Conservation (phyloP, 768 basidiomycete genomes). For the Mycena capillaripes region DNA sequence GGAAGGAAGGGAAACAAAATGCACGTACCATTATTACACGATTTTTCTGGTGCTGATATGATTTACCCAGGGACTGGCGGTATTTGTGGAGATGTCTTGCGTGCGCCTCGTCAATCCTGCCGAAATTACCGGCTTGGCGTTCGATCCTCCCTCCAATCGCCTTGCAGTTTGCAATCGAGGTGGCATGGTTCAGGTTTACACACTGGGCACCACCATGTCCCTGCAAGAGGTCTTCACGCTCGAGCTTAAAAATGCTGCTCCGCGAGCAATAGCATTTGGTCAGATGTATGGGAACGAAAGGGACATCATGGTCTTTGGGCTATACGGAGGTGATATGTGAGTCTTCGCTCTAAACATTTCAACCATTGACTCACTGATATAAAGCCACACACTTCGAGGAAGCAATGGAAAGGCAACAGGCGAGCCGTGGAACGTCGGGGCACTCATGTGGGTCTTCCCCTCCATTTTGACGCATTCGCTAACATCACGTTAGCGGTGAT, state of each 20-base stretch:
- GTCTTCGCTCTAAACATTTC: slow-evolving; percentile 14
- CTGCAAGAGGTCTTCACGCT: slow-evolving; percentile 35
- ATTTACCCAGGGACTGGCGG: slow-evolving; percentile 10
- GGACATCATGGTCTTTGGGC: slow-evolving; percentile 36
- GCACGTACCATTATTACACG: slow-evolving; percentile 22
- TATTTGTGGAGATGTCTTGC: slow-evolving; percentile 23
- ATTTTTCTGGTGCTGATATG: slow-evolving; percentile 3
- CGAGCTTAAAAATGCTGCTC: slow-evolving; percentile 27
- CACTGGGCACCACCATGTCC: slow-evolving; percentile 29
- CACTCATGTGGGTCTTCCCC: slow-evolving; percentile 35
- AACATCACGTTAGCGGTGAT: slow-evolving; percentile 24
- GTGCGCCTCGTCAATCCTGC: slow-evolving; percentile 7
- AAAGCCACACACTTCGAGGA: slow-evolving; percentile 35
- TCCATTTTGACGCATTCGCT: slow-evolving; percentile 3
- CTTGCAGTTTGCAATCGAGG: slow-evolving; percentile 36
- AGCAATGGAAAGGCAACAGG: slow-evolving; percentile 24
- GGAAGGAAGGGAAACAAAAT: slow-evolving; percentile 27
- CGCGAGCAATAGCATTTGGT: slow-evolving; percentile 39
- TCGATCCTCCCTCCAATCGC: slow-evolving; percentile 35
- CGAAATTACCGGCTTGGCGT: slow-evolving; percentile 39
- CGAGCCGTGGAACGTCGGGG: slow-evolving; percentile 27
- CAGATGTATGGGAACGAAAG: slow-evolving; percentile 27
- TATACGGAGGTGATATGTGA: slow-evolving; percentile 39
- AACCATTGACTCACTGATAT: slow-evolving; percentile 4
- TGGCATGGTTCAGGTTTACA: slow-evolving; percentile 36